These are phyloP conservation scores for Paraphaeosphaeria sporulosa DNA, from an alignment of 2,329 filamentous ascomycete genomes.

Conservation along the genomic window DNA sequence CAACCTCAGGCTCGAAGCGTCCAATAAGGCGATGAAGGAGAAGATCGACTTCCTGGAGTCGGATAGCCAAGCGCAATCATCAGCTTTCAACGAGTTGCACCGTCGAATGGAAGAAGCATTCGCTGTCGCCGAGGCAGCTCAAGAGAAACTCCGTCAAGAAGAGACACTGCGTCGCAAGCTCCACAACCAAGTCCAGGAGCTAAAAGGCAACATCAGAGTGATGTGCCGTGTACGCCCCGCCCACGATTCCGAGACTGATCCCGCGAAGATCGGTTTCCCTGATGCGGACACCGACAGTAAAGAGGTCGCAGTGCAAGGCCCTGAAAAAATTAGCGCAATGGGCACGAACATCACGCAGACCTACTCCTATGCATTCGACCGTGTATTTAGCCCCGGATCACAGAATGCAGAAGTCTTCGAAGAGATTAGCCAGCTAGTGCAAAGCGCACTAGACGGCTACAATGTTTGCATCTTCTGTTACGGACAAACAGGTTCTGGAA, in stretches of 20 bases:
- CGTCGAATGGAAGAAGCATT: conserved; percentile 80
- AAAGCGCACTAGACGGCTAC: conserved; percentile 95
- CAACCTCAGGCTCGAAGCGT: conserved; percentile 70
- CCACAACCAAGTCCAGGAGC: conserved; percentile 96
- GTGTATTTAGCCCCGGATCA: conserved; percentile 81
- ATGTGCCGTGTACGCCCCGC: conserved; percentile 94
- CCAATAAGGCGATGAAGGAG: conserved; percentile 77
- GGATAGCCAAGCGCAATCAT: conserved; percentile 85
- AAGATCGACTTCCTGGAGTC: conserved; percentile 91
- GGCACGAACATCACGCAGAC: conserved; percentile 79
- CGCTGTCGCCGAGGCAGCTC: conserved; percentile 71
- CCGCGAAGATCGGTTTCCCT: conserved; percentile 80
- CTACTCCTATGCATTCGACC: conserved; percentile 89
- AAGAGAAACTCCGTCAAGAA: conserved; percentile 86
- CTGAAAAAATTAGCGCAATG: conserved; percentile 82
- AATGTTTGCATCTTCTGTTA: conserved; percentile 99
- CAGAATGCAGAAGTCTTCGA: conserved; percentile 90
- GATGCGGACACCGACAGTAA: conserved; percentile 82
- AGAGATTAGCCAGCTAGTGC: conserved; percentile 95
- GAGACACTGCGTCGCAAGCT: conserved; percentile 89
- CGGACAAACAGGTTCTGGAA: conserved; percentile 95
- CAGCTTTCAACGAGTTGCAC: conserved; percentile 84
- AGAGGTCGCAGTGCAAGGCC: conserved; percentile 83
- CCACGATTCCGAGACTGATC: conserved; percentile 64
- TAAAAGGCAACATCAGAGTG: conserved; percentile 97